Percentiles rank a stretch among this genome's conserved stretches.
Conservation (phyloP, 202 grass and related monocot species). For the Schoenoplectus triqueter region DNA sequence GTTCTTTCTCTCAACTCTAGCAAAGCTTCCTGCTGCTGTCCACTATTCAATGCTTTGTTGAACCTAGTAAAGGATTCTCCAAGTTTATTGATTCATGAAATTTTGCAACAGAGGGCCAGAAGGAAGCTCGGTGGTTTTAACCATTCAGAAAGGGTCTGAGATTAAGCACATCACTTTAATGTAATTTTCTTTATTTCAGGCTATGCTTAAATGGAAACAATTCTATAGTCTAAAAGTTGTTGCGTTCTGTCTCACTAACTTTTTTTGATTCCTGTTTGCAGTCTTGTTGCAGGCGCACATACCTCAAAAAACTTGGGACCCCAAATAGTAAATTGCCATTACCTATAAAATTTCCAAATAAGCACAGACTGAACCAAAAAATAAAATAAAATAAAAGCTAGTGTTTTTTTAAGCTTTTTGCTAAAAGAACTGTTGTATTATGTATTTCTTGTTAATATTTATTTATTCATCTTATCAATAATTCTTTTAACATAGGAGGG, state of each 20-base stretch:
- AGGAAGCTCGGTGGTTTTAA: slow-evolving; percentile 83
- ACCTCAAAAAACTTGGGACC: not conserved
- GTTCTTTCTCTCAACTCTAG: not conserved
- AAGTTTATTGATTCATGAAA: slow-evolving; percentile 3
- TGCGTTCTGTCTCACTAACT: not conserved
- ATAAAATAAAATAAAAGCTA: not conserved
- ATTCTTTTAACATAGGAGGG: slow-evolving; percentile 54
- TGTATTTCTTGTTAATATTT: slow-evolving; percentile 2
- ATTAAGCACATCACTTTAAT: slow-evolving; percentile 60
- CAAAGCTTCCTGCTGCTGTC: not conserved
- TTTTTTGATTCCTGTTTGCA: not conserved
- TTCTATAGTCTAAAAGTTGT: not conserved
- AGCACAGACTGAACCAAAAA: not conserved
- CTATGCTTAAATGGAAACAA: slow-evolving; percentile 18
- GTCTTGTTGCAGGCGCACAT: not conserved
- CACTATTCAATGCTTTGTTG: slow-evolving; percentile 9
- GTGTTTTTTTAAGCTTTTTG: not conserved
- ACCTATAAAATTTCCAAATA: not conserved
- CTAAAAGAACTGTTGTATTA: not conserved
- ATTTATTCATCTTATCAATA: not conserved
- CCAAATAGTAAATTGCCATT: not conserved
- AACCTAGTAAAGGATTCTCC: not conserved
- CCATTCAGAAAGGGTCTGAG: slow-evolving; percentile 66
- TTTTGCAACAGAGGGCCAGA: slow-evolving; percentile 67
- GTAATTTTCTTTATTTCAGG: slow-evolving; percentile 51